These are phyloP conservation scores for Fusarium anthophilum DNA, from an alignment of 2,329 filamentous ascomycete genomes.

Conservation along the genomic window DNA sequence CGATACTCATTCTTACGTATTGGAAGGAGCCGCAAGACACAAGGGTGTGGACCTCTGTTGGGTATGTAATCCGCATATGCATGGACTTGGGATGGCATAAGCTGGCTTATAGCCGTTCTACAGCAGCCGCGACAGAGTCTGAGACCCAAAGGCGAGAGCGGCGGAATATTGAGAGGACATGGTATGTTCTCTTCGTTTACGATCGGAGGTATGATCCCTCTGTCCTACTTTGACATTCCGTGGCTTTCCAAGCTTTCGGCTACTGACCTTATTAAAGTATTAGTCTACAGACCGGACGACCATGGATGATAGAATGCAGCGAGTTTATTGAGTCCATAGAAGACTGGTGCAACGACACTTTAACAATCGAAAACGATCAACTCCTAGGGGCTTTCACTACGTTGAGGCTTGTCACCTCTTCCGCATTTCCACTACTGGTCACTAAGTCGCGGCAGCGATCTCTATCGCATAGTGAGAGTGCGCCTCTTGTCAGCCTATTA, in stretches of 20 bases:
- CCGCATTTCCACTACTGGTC: neutral
- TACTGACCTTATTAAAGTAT: neutral
- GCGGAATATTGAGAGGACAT: neutral
- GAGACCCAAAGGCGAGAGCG: neutral
- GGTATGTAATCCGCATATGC: neutral
- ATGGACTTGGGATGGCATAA: neutral
- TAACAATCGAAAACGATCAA: neutral
- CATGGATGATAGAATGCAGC: neutral
- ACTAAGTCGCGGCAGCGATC: neutral
- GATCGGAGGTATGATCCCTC: neutral
- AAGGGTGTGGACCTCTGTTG: neutral
- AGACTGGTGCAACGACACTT: neutral
- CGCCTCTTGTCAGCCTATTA: neutral
- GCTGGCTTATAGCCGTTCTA: neutral
- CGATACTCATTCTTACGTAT: neutral
- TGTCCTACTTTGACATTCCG: accelerated
- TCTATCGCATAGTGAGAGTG: neutral
- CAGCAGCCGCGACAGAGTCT: accelerated
- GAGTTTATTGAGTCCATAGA: neutral
- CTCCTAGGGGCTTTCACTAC: neutral
- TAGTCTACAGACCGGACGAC: neutral
- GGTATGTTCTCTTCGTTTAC: neutral
- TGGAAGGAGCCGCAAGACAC: neutral
- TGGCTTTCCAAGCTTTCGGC: neutral
- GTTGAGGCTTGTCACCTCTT: neutral